Evolutionary conservation across 768 basidiomycete species (phyloP), one percentile per base, ranked within the genome.

Genomic region (Psilocybe tampanensis): DNA sequence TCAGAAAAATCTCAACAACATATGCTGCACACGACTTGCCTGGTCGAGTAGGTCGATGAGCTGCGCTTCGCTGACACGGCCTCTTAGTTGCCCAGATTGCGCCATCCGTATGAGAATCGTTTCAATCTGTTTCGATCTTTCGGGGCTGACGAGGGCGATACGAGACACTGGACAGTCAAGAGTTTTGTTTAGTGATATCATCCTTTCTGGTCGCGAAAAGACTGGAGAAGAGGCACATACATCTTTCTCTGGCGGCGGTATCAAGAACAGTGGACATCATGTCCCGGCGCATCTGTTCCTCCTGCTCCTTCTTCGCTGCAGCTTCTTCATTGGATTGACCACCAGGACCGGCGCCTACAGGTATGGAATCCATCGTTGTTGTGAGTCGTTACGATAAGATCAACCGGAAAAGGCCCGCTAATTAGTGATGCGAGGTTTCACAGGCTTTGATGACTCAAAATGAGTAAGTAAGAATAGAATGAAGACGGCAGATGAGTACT

Each of bases 1-100:
- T 36, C 42, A 21, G 47, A 17, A 11, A 15, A 8, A 7, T 18
- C 23, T 15, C 19, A 4, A 15, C 22, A 19, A 15, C 9, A 11
- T 47, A n/a, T 12, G n/a, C 21, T 19, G 22, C 36, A 41, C 13
- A 49, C 51, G 45, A 62, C 72, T n/a, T 59, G 89, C 94, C 82
- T 96, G 92, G 63, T 95, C 90, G 56, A 96, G 79, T 33, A 96
- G 75, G 47, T 86, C 87, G 61, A 97, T 92, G 52, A 97, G 79
- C 68, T 94, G 92, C 45, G 80, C 74, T 68, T 97, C 94, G 24
- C 80, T 84, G 39, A 96, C 88, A 24, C 86, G 77, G 1, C 87
- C 88, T 43, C 88, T 80, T 36, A 96, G 70, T 69, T 94, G 92
- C 7, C 94, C 92, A 1, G 83, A 78, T 72, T 93, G 91, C 8